Conservation (phyloP, 2,329 filamentous ascomycete genomes). For the Teratosphaeria gauchensis region DNA sequence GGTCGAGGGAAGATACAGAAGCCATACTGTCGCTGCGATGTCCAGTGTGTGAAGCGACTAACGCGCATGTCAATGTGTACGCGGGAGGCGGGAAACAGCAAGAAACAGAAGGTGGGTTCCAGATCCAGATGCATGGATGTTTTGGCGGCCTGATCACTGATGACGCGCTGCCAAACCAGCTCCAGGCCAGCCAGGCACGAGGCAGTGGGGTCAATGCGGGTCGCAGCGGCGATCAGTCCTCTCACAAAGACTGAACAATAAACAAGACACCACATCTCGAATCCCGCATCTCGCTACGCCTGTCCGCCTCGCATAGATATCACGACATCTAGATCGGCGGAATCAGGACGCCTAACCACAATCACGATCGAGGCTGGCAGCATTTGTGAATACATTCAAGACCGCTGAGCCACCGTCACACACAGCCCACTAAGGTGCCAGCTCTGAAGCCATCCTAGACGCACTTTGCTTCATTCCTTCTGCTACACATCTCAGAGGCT, state of each 20-base stretch:
- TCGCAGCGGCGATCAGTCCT: neutral
- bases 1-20: constrained; percentile 85
- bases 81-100: neutral
- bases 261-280: neutral
- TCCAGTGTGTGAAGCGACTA: neutral
- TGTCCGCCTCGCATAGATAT: neutral
- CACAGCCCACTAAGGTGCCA: neutral
- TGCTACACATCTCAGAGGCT: neutral
- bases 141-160: neutral
- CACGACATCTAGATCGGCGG: neutral
- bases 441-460: neutral
- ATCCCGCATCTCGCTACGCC: neutral
- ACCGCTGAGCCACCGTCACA: neutral
- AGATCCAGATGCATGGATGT: neutral
- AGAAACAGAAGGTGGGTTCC: neutral
- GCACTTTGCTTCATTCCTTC: neutral
- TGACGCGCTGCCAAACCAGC: neutral
- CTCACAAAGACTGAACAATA: neutral
- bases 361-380: neutral
- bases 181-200: neutral
- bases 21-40: constrained; percentile 54
- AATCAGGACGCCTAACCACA: neutral
- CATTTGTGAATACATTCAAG: neutral
- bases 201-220: neutral
- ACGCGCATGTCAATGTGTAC: neutral